Percentiles rank a stretch among this genome's conserved stretches.
Conservation (phyloP, 2,329 filamentous ascomycete species). For the Epichloe brachyelytri region DNA sequence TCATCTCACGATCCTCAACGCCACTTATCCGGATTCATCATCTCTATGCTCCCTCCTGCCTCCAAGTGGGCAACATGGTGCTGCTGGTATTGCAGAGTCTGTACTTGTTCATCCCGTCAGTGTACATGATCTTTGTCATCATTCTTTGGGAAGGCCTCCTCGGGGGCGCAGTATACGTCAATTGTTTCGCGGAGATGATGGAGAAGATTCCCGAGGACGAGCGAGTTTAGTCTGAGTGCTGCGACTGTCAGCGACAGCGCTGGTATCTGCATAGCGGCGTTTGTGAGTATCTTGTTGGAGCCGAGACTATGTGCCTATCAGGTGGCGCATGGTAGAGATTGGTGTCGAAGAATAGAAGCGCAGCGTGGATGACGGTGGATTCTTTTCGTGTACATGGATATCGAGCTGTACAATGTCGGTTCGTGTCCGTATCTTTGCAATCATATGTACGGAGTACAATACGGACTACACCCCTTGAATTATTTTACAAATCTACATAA, state of each 20-base stretch:
- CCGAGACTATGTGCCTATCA: slow-evolving; percentile 74
- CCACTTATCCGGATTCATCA: slow-evolving; percentile 72
- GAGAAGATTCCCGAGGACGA: slow-evolving; percentile 66
- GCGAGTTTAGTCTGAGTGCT: slow-evolving; percentile 80
- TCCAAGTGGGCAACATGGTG: slow-evolving; percentile 69
- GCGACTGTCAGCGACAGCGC: slow-evolving; percentile 86
- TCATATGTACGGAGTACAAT: too few species aligned
- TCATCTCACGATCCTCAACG: slow-evolving; percentile 82
- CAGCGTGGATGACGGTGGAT: slow-evolving; percentile 7
- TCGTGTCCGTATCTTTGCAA: too few species aligned
- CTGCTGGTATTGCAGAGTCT: slow-evolving; percentile 66
- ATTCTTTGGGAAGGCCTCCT: slow-evolving; percentile 92
- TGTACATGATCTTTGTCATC: slow-evolving; percentile 74
- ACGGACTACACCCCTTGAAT: too few species aligned
- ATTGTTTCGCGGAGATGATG: slow-evolving; percentile 88
- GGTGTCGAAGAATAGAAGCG: slow-evolving; percentile 47
- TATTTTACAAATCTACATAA: too few species aligned
- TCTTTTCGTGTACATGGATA: neutral
- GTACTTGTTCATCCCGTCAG: slow-evolving; percentile 67
- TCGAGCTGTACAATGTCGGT: too few species aligned
- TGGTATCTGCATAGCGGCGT: slow-evolving; percentile 78
- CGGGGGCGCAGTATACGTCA: slow-evolving; percentile 87
- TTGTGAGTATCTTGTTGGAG: slow-evolving; percentile 74
- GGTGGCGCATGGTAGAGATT: slow-evolving; percentile 64
- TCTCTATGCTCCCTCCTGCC: slow-evolving; percentile 68